Evolutionary conservation across 257 asterid genomes (phyloP).

Genomic region (Coffea eugenioides): DNA sequence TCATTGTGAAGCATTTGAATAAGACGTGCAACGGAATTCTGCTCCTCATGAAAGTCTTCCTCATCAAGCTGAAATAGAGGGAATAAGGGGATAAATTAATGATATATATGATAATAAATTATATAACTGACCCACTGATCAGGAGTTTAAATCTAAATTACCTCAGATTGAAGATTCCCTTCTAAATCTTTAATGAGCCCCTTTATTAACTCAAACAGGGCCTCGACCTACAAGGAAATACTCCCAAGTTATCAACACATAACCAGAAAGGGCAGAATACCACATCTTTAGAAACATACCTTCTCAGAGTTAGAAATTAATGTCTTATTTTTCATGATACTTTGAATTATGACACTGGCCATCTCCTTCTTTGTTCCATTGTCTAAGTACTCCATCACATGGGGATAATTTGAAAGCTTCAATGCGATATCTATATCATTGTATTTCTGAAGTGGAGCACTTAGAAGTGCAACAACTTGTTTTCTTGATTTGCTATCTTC

Average conservation of each 20-base stretch:
- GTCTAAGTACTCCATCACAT: conserved; percentile 78
- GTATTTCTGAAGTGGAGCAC: conserved; percentile 96
- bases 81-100: neutral
- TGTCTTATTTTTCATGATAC: conserved; percentile 73
- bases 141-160: conserved; percentile 18
- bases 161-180: conserved; percentile 73
- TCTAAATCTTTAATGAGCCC: conserved; percentile 79
- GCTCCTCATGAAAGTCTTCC: conserved; percentile 95
- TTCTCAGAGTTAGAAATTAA: conserved; percentile 82
- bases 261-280: conserved; percentile 18
- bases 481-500: conserved; percentile 83
- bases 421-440: conserved; percentile 91
- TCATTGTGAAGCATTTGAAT: conserved; percentile 86
- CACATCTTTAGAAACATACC: conserved; percentile 41
- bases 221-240: conserved; percentile 69
- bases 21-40: conserved; percentile 83
- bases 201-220: conserved; percentile 80
- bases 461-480: conserved; percentile 87
- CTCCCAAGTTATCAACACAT: conserved; percentile 27
- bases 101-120: neutral
- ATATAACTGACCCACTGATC: neutral
- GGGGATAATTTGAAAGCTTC: conserved; percentile 89
- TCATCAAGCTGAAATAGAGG: conserved; percentile 68
- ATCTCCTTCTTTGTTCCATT: conserved; percentile 82
- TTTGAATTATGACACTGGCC: conserved; percentile 89